phyloP scores from a whole-genome alignment of 2,329 filamentous ascomycete genomes.

The Fusarium pilosicola region DNA sequence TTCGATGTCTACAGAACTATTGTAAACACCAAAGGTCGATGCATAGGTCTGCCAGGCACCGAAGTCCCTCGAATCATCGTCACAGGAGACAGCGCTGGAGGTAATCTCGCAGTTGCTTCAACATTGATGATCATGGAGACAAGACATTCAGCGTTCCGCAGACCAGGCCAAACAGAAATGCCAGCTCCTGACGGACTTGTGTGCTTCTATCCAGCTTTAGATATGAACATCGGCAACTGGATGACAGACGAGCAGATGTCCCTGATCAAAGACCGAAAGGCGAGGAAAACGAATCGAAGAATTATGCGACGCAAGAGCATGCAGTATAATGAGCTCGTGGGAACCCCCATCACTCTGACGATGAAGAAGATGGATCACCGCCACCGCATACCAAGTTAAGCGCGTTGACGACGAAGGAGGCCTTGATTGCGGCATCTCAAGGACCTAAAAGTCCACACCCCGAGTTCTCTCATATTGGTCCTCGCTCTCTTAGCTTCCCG shows the following conservation, averaged over 20 bases:
- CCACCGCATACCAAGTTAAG: constrained; percentile 17
- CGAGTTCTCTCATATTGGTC: constrained; percentile 62
- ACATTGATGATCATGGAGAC: constrained; percentile 91
- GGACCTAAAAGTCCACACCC: constrained; percentile 53
- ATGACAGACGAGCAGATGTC: constrained; percentile 99
- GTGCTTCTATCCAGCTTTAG: constrained; percentile 87
- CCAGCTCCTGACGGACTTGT: constrained; percentile 83
- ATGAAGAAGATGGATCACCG: constrained; percentile 65
- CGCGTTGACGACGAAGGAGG: constrained; percentile 14
- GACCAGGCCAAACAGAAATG: constrained; percentile 61
- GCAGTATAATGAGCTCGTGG: constrained; percentile 85
- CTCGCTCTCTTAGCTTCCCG: constrained; percentile 45
- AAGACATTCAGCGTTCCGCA: constrained; percentile 56
- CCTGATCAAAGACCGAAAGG: constrained; percentile 84
- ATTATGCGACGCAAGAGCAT: constrained; percentile 87
- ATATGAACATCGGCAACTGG: constrained; percentile 99
- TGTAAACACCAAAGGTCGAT: constrained; percentile 52
- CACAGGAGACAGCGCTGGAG: constrained; percentile 61
- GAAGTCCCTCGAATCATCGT: constrained; percentile 55
- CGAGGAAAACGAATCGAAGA: constrained; percentile 79
- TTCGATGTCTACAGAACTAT: constrained; percentile 58
- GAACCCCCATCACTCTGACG: constrained; percentile 83
- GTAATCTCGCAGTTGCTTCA: constrained; percentile 69
- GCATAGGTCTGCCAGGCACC: constrained; percentile 56
- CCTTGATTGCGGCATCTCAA: constrained; percentile 13